These are phyloP conservation scores for Aspergillus udagawae DNA, from an alignment of 2,329 filamentous ascomycete genomes.

Conservation along the genomic window DNA sequence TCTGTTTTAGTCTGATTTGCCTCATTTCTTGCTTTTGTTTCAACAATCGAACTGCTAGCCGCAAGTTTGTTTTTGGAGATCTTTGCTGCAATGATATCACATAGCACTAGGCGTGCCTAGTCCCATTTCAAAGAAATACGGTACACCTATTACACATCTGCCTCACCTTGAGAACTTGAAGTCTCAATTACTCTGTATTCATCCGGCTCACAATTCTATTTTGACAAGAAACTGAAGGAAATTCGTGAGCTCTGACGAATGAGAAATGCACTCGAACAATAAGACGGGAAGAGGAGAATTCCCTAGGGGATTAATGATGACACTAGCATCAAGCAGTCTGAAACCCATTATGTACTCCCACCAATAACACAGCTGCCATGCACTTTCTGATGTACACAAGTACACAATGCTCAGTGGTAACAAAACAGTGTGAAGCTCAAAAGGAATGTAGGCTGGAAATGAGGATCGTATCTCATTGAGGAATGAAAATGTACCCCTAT, in stretches of 20 bases:
- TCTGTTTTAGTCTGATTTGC: neutral
- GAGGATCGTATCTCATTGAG: neutral
- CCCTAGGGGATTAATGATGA: neutral
- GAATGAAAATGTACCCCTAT: neutral
- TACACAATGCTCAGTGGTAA: conserved; percentile 3
- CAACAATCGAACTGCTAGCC: neutral
- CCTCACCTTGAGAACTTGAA: neutral
- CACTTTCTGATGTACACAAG: conserved; percentile 9
- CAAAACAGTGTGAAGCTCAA: neutral
- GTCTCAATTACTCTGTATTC: neutral
- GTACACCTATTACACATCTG: neutral
- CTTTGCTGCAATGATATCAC: neutral
- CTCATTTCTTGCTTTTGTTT: neutral
- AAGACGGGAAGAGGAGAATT: conserved; percentile 1
- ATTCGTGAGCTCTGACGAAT: neutral
- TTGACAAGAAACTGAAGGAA: neutral
- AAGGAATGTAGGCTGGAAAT: neutral
- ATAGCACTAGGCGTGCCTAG: neutral
- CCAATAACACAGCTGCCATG: conserved; percentile 5
- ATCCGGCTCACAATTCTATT: neutral
- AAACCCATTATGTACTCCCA: conserved; percentile 11
- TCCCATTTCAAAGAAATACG: neutral
- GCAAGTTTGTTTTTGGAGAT: neutral
- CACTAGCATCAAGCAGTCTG: conserved; percentile 3
- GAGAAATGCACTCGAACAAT: conserved; percentile 1